Base-by-base conservation (phyloP, 495 filamentous ascomycete species). In the Aeminium ludgeri region DNA sequence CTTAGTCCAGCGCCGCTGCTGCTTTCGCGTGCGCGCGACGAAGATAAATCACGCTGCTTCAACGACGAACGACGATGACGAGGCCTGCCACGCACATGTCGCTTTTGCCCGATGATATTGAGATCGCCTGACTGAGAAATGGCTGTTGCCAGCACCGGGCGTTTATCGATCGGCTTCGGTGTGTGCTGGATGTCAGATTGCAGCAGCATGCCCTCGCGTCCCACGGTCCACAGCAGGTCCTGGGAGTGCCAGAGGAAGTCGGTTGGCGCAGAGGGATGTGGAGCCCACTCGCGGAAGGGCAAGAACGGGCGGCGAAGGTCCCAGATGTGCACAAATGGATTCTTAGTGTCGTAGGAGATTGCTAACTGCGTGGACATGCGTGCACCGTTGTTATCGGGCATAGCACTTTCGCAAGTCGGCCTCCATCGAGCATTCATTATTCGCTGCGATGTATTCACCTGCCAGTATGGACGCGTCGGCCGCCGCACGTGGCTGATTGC, bases 211-310 rank as follows among this genome's bases (percentile, higher is more conserved):
- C 83, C 82, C 30, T 84, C 80, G 28, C 76, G 76, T 5, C 85
- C 85, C 30, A 82, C 86, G 13, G 82, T 86, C 87, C 89, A 97
- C 20, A 97, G 61, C 2, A 92, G 65, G 52, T 94, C 82, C 52
- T 86, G 78, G 31, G 84, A 80, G 54, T 78, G 83, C 91, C 91
- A 97, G 20, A 92, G 69, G 38, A 96, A 60, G 41, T 85, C 81
- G 30, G 73, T 75, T 8, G 85, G 77, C 16, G 78, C 66, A 23
- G 57, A 67, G 28, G 78, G 69, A 50, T 86, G 85, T 33, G 74
- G 67, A 51, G 81, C 74, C 43, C 94, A 75, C 55, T 91, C 86
- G 36, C 82, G 74, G 50, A 80, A 85, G 1, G 89, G 89, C 53
- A 97, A 72, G 45, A 78, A 73, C 1, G 86, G 83, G 18, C 87